A percentile compares a stretch with the other conserved stretches of the same genome.
Conservation (phyloP, 345 rosid species). For the Abelmoschus esculentus region DNA sequence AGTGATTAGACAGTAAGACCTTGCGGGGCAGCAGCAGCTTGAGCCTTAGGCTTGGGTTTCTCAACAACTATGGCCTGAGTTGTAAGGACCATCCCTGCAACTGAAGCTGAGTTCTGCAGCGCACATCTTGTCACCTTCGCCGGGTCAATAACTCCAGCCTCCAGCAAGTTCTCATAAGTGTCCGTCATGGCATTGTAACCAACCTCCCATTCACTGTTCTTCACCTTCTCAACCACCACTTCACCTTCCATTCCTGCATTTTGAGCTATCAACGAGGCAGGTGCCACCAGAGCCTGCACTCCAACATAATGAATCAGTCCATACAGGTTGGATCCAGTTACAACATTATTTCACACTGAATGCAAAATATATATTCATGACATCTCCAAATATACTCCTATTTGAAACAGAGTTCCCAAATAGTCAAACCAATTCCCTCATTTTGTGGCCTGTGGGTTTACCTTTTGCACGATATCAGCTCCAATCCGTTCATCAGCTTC, state of each 20-base stretch:
- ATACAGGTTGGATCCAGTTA: not conserved
- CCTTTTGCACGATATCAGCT: slow-evolving; percentile 96
- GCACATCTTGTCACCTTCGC: slow-evolving; percentile 95
- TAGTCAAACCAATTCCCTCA: not conserved
- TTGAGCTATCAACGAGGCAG: slow-evolving; percentile 85
- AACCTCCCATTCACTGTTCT: slow-evolving; percentile 70
- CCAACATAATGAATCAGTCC: slow-evolving; percentile 1
- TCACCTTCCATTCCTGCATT: slow-evolving; percentile 95
- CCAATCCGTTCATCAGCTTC: slow-evolving; percentile 85
- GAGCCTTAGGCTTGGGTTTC: slow-evolving; percentile 65
- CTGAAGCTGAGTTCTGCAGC: slow-evolving; percentile 86
- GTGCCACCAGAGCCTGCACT: slow-evolving; percentile 70
- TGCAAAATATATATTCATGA: not conserved
- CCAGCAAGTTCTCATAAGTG: slow-evolving; percentile 72
- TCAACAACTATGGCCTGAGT: slow-evolving; percentile 97
- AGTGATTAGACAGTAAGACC: slow-evolving; percentile 46
- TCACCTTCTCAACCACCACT: slow-evolving; percentile 85
- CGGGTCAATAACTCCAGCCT: slow-evolving; percentile 88
- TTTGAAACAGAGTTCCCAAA: not conserved
- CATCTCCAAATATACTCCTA: not conserved
- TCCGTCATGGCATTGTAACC: slow-evolving; percentile 97
- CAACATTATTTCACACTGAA: not conserved
- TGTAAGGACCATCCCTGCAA: slow-evolving; percentile 95
- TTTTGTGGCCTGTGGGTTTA: slow-evolving; percentile 10
- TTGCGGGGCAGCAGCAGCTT: slow-evolving; percentile 46